Evolutionary conservation across 495 filamentous ascomycete genomes (phyloP).

Genomic region (Penicillium parvum): DNA sequence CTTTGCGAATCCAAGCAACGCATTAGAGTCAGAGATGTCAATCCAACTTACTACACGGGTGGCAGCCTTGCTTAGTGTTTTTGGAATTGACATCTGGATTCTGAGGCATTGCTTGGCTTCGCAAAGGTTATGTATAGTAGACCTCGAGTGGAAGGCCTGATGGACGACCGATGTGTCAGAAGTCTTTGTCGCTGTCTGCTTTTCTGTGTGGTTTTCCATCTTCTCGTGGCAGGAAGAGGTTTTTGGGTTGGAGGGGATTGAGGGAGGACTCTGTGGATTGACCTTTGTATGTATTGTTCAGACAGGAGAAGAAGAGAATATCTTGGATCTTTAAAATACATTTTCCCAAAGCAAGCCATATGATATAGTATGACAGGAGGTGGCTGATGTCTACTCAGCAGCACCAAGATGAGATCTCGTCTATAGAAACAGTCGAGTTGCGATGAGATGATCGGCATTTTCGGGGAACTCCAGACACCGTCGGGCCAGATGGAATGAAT

Average conservation of each 20-base stretch:
- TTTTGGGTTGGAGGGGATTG: background rate
- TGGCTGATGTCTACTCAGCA: slow-evolving; percentile 12
- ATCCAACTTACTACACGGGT: too few species aligned
- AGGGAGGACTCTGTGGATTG: background rate
- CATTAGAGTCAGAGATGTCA: too few species aligned
- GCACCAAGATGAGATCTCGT: slow-evolving; percentile 2
- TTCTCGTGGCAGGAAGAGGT: too few species aligned
- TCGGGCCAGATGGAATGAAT: background rate
- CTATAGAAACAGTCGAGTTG: slow-evolving; percentile 4
- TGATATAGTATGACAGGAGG: slow-evolving; percentile 26
- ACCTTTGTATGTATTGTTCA: slow-evolving; percentile 25
- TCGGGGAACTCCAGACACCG: slow-evolving; percentile 9
- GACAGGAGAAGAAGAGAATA: slow-evolving; percentile 29
- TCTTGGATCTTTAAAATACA: slow-evolving; percentile 28
- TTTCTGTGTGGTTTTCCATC: too few species aligned
- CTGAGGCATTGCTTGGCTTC: too few species aligned
- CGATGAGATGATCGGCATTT: slow-evolving; percentile 5
- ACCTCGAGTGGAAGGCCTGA: too few species aligned
- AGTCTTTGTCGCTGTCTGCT: too few species aligned
- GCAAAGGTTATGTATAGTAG: too few species aligned
- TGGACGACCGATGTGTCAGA: too few species aligned
- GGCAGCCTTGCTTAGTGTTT: too few species aligned
- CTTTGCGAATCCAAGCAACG: too few species aligned
- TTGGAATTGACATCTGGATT: too few species aligned
- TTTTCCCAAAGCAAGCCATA: slow-evolving; percentile 14